These are phyloP conservation scores for Capsicum rhomboideum DNA, from an alignment of 257 asterid genomes.

Conservation along the genomic window DNA sequence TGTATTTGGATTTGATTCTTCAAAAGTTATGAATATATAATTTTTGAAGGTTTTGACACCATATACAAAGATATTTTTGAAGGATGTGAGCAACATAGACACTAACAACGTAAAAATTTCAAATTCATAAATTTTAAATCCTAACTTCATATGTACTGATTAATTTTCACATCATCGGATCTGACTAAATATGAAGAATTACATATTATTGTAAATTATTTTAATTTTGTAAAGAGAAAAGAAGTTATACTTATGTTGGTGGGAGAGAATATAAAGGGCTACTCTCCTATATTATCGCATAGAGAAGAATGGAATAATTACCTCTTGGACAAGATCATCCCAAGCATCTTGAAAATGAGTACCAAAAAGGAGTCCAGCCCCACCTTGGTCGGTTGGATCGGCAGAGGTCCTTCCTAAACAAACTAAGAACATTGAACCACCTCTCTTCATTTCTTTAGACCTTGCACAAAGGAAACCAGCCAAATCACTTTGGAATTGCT, in stretches of 20 bases:
- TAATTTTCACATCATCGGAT: not conserved
- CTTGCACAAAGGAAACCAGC: conserved; percentile 56
- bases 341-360: conserved; percentile 96
- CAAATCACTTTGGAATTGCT: conserved; percentile 72
- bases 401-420: conserved; percentile 73
- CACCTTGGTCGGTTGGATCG: conserved; percentile 89
- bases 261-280: too few relatives aligned
- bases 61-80: too few relatives aligned
- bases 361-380: conserved; percentile 90
- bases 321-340: conserved; percentile 97
- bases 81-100: not conserved
- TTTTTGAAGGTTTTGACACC: not conserved
- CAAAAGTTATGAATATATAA: too few relatives aligned
- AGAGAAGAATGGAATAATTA: conserved; percentile 8
- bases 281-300: not conserved
- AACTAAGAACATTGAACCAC: conserved; percentile 90
- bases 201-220: not conserved
- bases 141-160: not conserved
- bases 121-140: too few relatives aligned
- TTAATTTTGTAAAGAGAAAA: too few relatives aligned
- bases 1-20: not conserved
- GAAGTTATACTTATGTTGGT: too few relatives aligned
- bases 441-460: conserved; percentile 59
- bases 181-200: not conserved
- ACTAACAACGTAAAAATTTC: not conserved